phyloP scores from a whole-genome alignment of 345 rosid genomes.

The Pistacia integerrima region DNA sequence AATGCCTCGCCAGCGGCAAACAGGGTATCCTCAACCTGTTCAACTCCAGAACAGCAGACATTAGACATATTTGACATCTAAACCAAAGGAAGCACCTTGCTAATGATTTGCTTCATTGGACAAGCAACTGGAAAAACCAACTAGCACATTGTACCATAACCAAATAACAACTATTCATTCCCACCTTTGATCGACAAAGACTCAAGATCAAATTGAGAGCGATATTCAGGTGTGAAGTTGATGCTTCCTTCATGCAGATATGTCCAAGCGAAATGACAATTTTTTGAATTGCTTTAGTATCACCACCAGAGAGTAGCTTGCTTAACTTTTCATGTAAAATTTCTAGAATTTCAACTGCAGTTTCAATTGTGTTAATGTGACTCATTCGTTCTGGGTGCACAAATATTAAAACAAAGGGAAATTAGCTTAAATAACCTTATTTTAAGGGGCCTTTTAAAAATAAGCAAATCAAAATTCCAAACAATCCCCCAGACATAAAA shows the following conservation, averaged over 20 bases:
- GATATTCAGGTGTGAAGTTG: constrained; percentile 58
- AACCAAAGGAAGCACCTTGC: constrained; percentile 11
- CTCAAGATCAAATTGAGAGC: constrained; percentile 81
- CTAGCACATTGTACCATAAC: background rate
- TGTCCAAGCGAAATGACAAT: constrained; percentile 83
- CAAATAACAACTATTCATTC: constrained; percentile 13
- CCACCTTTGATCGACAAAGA: constrained; percentile 87
- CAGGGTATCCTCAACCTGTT: constrained; percentile 91
- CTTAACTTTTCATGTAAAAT: constrained; percentile 68
- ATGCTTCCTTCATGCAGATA: constrained; percentile 69
- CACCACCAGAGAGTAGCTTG: constrained; percentile 83
- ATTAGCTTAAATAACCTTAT: too few relatives aligned
- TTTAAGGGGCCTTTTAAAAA: too few relatives aligned
- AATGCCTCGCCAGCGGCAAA: constrained; percentile 98
- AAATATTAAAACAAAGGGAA: background rate
- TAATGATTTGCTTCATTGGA: background rate
- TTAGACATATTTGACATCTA: constrained; percentile 4
- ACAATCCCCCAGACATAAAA: too few relatives aligned
- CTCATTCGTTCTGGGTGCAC: constrained; percentile 15
- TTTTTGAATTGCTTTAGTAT: constrained; percentile 80
- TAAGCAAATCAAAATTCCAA: too few relatives aligned
- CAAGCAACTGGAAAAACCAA: background rate
- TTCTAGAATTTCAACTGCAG: constrained; percentile 63
- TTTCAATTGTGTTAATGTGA: constrained; percentile 24
- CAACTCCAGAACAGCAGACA: constrained; percentile 23